Evolutionary conservation across 1,284 basidiomycete species (phyloP), one percentile per base, ranked within the genome.

Genomic region (Apiotrichum laibachii): DNA sequence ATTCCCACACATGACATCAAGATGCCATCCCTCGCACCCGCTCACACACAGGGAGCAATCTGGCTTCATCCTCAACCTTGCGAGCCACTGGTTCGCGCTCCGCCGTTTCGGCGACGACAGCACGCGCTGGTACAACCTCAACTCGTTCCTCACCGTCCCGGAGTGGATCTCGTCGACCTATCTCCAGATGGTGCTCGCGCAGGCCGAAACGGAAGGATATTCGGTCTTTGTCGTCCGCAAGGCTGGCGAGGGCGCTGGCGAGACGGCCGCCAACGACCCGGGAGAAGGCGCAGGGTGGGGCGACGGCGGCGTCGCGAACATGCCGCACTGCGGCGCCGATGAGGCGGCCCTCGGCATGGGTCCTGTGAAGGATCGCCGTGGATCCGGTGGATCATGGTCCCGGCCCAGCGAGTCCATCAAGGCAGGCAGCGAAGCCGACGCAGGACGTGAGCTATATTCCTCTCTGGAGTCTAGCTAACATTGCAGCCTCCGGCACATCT

Each of bases 181-280:
- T 76, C 84, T 97, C 3, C 85, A 86, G 55, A 88, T 95, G 85
- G 85, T 91, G 47, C 79, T 97, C 43, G 85, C 89, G 57, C 90
- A 95, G 77, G 89, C 91, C 16, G 92, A 95, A 75, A 73, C 82
- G 37, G 88, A 93, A 73, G 92, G 92, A 0, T 96, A 95, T 77
- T 92, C 90, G 19, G 88, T 92, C 22, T 96, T 96, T 67, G 89
- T 82, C 5, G 85, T 95, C 1, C 80, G 83, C 13, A 65, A 64
- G 46, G 65, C 68, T 1, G 66, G 64, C 5, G 69, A 66, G 34
- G 67, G 61, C 16, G 59, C 49, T 4, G 55, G 60, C 10, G 64
- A 66, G 26, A 15, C 40, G 8, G 55, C 53, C 7, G 43, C 50
- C 8, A 47, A 42, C 4, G 64, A 59, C 34, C 49, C 60, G 5